phyloP scores from a whole-genome alignment of 176 grass and related monocot genomes.

The Poa annua region DNA sequence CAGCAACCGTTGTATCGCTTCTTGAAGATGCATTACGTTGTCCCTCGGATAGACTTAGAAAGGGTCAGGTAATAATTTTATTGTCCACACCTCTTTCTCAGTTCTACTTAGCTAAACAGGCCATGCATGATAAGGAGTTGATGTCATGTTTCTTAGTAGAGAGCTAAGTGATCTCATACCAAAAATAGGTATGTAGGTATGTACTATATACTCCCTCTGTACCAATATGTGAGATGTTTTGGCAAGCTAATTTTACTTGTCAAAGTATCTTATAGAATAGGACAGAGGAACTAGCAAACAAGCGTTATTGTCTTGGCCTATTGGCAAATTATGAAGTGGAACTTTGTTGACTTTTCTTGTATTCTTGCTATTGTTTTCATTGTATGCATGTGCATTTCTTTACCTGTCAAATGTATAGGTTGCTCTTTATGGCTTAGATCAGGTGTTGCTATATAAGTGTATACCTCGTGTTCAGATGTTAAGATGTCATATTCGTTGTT shows the following conservation, averaged over 20 bases:
- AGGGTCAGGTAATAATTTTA: constrained; percentile 8
- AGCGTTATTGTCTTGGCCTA: not conserved
- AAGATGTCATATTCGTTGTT: constrained; percentile 49
- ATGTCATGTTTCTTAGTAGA: constrained; percentile 9
- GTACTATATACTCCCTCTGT: too few species aligned
- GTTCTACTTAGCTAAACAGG: not conserved
- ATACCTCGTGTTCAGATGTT: constrained; percentile 19
- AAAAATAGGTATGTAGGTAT: constrained; percentile 8
- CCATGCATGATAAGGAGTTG: not conserved
- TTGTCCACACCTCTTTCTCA: constrained; percentile 7
- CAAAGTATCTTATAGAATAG: too few species aligned
- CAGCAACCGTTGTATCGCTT: constrained; percentile 26
- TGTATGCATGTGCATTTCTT: constrained; percentile 31
- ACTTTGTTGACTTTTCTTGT: constrained; percentile 33
- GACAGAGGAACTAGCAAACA: not conserved
- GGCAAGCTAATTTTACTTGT: too few species aligned
- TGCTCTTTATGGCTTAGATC: constrained; percentile 33
- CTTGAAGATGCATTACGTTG: constrained; percentile 33
- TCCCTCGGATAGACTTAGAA: constrained; percentile 28
- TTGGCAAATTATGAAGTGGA: constrained; percentile 18
- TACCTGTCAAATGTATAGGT: constrained; percentile 14
- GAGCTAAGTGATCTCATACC: not conserved
- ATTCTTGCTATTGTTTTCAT: constrained; percentile 16
- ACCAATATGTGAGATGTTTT: too few species aligned
- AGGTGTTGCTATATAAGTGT: constrained; percentile 23